A percentile compares a stretch with the other conserved stretches of the same genome.
These are phyloP conservation scores for Gossypium longicalyx DNA, from an alignment of 345 rosid species.

Conservation along the genomic window DNA sequence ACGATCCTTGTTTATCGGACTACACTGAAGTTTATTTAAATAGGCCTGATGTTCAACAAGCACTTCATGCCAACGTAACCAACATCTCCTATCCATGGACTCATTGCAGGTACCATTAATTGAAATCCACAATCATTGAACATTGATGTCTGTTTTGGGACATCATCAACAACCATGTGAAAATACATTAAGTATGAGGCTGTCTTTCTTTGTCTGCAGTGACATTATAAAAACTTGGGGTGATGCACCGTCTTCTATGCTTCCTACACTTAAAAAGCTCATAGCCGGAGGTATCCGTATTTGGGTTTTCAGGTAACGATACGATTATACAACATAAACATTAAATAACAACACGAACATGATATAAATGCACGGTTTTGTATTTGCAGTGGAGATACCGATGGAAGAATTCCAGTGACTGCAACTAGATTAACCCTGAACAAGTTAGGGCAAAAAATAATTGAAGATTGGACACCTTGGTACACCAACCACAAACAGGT, in stretches of 20 bases:
- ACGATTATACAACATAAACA: background rate
- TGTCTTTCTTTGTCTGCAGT: slow-evolving; percentile 28
- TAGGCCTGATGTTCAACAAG: slow-evolving; percentile 67
- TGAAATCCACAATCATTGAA: background rate
- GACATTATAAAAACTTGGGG: slow-evolving; percentile 38
- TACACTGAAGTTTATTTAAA: slow-evolving; percentile 57
- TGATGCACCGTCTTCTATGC: slow-evolving; percentile 59
- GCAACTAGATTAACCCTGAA: slow-evolving; percentile 58
- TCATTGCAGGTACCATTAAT: slow-evolving; percentile 56
- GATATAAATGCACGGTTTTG: background rate
- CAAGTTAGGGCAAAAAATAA: slow-evolving; percentile 58
- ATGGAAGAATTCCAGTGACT: slow-evolving; percentile 80
- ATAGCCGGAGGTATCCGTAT: slow-evolving; percentile 63
- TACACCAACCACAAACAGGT: slow-evolving; percentile 46
- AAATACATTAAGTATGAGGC: background rate
- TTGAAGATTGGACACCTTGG: slow-evolving; percentile 83
- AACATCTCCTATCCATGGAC: slow-evolving; percentile 65
- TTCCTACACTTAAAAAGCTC: slow-evolving; percentile 64
- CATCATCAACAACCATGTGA: background rate
- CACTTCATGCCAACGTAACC: slow-evolving; percentile 71
- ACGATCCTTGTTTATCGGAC: slow-evolving; percentile 44
- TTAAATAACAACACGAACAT: background rate
- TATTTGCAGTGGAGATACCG: slow-evolving; percentile 69
- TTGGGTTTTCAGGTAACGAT: slow-evolving; percentile 66
- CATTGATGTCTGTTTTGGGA: background rate